A percentile compares a stretch with the other conserved stretches of the same genome.
These are phyloP conservation scores for Penicillium simplicissimum DNA, from an alignment of 495 filamentous ascomycete genomes.

Conservation along the genomic window DNA sequence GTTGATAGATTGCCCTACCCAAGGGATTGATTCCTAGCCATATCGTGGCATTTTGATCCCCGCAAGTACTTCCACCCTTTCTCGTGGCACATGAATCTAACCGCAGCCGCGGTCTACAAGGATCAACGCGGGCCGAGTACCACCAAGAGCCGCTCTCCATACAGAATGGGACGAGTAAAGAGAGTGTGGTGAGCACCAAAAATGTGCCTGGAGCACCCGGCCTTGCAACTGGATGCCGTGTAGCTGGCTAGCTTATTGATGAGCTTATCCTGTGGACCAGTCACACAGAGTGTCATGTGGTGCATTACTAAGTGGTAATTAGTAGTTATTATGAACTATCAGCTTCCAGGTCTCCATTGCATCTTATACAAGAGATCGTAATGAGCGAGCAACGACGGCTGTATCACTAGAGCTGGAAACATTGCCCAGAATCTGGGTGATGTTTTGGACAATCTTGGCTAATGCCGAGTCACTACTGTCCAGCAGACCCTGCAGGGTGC, in stretches of 20 bases:
- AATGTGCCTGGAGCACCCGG: background rate
- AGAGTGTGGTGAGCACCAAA: background rate
- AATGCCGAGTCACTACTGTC: conserved; percentile 11
- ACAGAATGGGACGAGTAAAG: background rate
- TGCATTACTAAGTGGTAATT: too few relatives aligned
- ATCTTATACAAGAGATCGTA: conserved; percentile 3
- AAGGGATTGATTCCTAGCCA: background rate
- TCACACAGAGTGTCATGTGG: background rate
- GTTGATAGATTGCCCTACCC: background rate
- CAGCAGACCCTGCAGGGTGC: conserved; percentile 24
- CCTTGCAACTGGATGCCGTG: background rate
- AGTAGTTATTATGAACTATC: too few relatives aligned
- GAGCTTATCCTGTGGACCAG: background rate
- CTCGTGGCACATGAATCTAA: background rate
- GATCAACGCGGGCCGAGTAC: background rate
- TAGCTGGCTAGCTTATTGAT: background rate
- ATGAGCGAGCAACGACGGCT: background rate
- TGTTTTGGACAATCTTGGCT: conserved; percentile 9
- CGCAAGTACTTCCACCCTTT: background rate
- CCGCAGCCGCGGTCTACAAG: background rate
- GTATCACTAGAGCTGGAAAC: conserved; percentile 2
- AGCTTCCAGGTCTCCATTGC: background rate
- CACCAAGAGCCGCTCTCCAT: background rate
- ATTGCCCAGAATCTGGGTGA: conserved; percentile 10
- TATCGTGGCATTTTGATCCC: background rate